A percentile compares a stretch with the other conserved stretches of the same genome.
Evolutionary conservation across 768 basidiomycete species (phyloP).

Genomic region (Obba rivulosa): DNA sequence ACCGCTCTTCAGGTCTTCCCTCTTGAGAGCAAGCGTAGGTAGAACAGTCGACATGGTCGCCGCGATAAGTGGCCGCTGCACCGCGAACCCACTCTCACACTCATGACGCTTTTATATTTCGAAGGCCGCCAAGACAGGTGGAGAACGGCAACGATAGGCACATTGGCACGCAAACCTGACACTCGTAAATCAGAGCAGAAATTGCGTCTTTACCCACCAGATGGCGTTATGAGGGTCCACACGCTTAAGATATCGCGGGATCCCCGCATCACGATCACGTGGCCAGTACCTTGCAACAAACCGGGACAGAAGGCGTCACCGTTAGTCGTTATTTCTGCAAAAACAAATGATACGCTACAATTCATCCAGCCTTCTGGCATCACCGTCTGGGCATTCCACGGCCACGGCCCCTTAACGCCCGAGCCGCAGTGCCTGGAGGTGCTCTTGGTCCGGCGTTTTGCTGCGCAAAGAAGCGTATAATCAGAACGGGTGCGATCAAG

Average conservation of each 20-base stretch:
- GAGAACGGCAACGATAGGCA: not conserved
- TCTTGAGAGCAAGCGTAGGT: not conserved
- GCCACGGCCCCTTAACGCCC: slow-evolving; percentile 82
- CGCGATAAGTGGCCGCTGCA: not conserved
- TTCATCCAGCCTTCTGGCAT: slow-evolving; percentile 17
- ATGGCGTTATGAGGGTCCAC: slow-evolving; percentile 20
- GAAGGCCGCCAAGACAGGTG: not conserved
- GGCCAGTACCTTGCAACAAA: slow-evolving; percentile 1
- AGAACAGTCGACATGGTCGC: slow-evolving; percentile 14
- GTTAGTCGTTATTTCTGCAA: slow-evolving; percentile 11
- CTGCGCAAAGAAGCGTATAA: slow-evolving; percentile 31
- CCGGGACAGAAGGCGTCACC: slow-evolving; percentile 1
- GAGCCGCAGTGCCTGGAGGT: slow-evolving; percentile 86
- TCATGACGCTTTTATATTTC: too few species aligned
- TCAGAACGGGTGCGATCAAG: slow-evolving; percentile 11
- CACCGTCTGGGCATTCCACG: slow-evolving; percentile 75
- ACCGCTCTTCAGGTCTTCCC: not conserved
- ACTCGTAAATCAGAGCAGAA: slow-evolving; percentile 8
- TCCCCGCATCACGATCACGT: slow-evolving; percentile 8
- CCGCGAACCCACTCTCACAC: too few species aligned
- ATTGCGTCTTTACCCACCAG: slow-evolving; percentile 18
- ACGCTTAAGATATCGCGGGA: not conserved
- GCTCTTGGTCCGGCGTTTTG: slow-evolving; percentile 81
- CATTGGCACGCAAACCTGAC: not conserved
- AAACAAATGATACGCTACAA: slow-evolving; percentile 16